Percentiles rank a stretch among this genome's conserved stretches.
Evolutionary conservation across 163 green algal genomes (phyloP).

Genomic region (Scenedesmus sp.): DNA sequence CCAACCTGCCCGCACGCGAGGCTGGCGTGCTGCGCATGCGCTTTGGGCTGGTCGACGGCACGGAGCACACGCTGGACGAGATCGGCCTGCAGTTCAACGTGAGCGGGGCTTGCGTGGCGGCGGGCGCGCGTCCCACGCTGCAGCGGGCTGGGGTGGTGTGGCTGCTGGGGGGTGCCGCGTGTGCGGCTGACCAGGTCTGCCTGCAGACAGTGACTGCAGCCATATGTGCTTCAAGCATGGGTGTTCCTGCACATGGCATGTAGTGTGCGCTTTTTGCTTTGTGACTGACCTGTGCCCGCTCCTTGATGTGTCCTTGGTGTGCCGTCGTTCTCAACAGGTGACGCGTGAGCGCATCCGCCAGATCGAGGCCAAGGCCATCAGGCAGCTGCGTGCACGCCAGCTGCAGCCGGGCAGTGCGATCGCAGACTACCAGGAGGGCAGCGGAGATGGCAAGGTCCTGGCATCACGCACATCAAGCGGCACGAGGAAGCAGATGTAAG

Average conservation of each 20-base stretch:
- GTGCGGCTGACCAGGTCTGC: no score
- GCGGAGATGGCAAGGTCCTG: slow-evolving; percentile 5
- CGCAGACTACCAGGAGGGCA: slow-evolving; percentile 22
- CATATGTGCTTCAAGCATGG: no score
- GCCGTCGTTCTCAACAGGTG: slow-evolving; percentile 64
- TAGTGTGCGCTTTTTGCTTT: no score
- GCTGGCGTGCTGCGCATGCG: slow-evolving; percentile 86
- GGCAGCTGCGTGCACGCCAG: slow-evolving; percentile 76
- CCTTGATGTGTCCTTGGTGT: neutral
- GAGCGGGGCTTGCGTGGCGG: neutral
- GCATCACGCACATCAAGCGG: slow-evolving; percentile 57
- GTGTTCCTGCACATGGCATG: no score
- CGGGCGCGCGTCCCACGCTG: no score
- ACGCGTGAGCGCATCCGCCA: slow-evolving; percentile 95
- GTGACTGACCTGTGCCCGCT: neutral
- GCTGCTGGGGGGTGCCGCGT: no score
- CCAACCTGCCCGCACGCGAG: slow-evolving; percentile 84
- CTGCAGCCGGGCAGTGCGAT: slow-evolving; percentile 37
- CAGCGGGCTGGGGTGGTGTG: no score
- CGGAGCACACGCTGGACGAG: slow-evolving; percentile 90
- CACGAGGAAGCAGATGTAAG: slow-evolving; percentile 60
- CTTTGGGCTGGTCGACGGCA: slow-evolving; percentile 88
- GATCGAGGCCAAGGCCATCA: slow-evolving; percentile 93
- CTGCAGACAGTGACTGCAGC: no score
- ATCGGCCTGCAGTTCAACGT: slow-evolving; percentile 84